Base-by-base conservation (phyloP, 2,329 filamentous ascomycete species). In the Capronia americana region DNA sequence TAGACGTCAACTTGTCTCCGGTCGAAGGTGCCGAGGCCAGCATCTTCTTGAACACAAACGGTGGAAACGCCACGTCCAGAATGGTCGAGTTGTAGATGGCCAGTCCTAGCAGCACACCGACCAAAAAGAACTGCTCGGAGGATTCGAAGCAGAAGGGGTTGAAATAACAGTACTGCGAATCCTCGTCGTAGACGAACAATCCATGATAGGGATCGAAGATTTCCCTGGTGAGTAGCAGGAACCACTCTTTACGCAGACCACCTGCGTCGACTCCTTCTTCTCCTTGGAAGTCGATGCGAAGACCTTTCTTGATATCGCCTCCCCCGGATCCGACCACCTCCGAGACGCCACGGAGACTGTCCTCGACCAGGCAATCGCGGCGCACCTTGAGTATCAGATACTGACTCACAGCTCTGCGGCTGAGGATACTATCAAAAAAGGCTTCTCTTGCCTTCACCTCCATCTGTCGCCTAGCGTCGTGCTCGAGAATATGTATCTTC, bases 11-110 rank as follows among this genome's bases (percentile, higher is more conserved):
- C 8, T 84, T 84, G 24, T 82, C 79, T 17, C 83, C 82, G 11
- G 86, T 83, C 1, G 84, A 79, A n/a, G 92, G 91, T 1, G 90
- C 90, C 8, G 92, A 88, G 2, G 91, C 88, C 48, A 97, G 83
- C 23, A 97, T 84, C 77, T 96, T 97, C 70, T 92, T 89, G 75
- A 96, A 97, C 1, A 91, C 90, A 76, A 97, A 96, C 0, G 93
- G 91, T 0, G 93, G 93, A 23, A 97, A 84, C 1, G 92, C 91
- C 57, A 97, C 86, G 75, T 97, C 93, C 20, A 97, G 82, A 71
- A 97, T 97, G 0, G 92, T 97, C 2, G 92, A 96, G 77, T 97
- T 97, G 80, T 97, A 96, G 68, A 97, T 96, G 14, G 93, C 93
- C 65, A 97, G 82, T 0, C 93, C 93, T 62, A 97, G 85, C 7